These are phyloP conservation scores for Ophiostoma sp. DNA, from an alignment of 2,329 filamentous ascomycete species.

Conservation along the genomic window DNA sequence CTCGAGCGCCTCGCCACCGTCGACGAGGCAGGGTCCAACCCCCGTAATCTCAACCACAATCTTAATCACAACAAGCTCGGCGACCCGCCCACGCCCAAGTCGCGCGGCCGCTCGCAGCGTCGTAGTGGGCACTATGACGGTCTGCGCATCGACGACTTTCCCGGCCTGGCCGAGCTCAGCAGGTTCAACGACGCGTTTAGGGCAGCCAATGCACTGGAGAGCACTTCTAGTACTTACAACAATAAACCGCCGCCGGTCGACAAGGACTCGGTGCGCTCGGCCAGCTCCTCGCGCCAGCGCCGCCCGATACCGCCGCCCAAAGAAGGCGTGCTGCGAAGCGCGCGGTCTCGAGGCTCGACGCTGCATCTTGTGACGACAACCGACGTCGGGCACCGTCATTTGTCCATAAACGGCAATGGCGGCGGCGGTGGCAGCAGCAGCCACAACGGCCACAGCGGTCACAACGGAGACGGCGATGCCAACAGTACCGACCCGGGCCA, in stretches of 20 bases:
- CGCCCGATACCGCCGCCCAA: conserved; percentile 79
- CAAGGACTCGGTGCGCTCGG: conserved; percentile 70
- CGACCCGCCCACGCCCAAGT: conserved; percentile 51
- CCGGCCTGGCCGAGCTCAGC: conserved; percentile 63
- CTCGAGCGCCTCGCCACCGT: conserved; percentile 72
- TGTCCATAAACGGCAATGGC: neutral
- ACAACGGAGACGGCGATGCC: conserved; percentile 13
- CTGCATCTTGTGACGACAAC: conserved; percentile 74
- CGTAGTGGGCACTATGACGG: conserved; percentile 63
- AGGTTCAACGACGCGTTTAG: conserved; percentile 39
- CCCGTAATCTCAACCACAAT: conserved; percentile 28
- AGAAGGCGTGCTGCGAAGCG: conserved; percentile 63
- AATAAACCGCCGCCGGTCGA: conserved; percentile 63
- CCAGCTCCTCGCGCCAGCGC: conserved; percentile 70
- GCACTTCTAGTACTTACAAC: conserved; percentile 33
- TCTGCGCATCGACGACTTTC: conserved; percentile 66
- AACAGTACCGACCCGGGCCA: conserved; percentile 31
- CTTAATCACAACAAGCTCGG: conserved; percentile 32
- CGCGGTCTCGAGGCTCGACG: conserved; percentile 74
- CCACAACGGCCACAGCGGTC: conserved; percentile 26
- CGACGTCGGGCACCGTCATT: conserved; percentile 35
- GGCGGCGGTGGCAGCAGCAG: conserved; percentile 6
- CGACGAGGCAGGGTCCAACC: conserved; percentile 33
- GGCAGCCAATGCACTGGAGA: conserved; percentile 32
- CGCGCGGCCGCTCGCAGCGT: conserved; percentile 71